Base-by-base conservation (phyloP, 2,329 filamentous ascomycete species). In the Shiraia sp. region DNA sequence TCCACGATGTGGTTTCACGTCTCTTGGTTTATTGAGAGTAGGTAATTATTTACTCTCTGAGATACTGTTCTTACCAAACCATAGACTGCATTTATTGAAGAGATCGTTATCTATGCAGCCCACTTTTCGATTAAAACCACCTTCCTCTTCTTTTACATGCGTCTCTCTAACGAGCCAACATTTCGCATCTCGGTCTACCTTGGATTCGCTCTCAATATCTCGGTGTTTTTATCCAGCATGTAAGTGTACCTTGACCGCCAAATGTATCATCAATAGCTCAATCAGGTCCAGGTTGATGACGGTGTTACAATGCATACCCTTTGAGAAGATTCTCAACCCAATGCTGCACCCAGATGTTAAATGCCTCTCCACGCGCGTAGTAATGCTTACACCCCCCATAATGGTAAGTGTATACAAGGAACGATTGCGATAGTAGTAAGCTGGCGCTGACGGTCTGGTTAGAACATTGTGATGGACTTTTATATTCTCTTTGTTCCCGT, bases 111-210 rank as follows among this genome's bases (percentile, higher is more conserved):
- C 36, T 52, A 62, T 27, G 51, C 49, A 15, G 54, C 63, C 13
- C 65, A 70, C 28, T 68, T 52, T 35, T 37, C 51, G 10, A 60
- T 69, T 40, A 69, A 68, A 45, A 56, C 51, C 34, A 55, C 59
- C 17, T 70, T 69, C 37, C 53, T 70, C 0, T 49, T 64, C 32
- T 70, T 70, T 47, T 70, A 67, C 34, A 52, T 68, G 10, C 58
- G 63, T 1, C 44, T 66, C 6, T 59, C 63, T 3, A 50, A 49
- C 0, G 49, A 54, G 2, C 47, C 32, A 12, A 40, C 28, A 7
- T 69, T 68, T 31, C 52, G 56, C 4, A 40, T 25, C 2, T 28
- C 53, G 1, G 56, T 69, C 1, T 63, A 47, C 32, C 14, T 46
- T 16, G 56, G 56, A 10, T 58, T 69, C 15, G 57, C 31, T 5